Base-by-base conservation (phyloP, 1,284 basidiomycete genomes). In the Vanrija humicola region DNA sequence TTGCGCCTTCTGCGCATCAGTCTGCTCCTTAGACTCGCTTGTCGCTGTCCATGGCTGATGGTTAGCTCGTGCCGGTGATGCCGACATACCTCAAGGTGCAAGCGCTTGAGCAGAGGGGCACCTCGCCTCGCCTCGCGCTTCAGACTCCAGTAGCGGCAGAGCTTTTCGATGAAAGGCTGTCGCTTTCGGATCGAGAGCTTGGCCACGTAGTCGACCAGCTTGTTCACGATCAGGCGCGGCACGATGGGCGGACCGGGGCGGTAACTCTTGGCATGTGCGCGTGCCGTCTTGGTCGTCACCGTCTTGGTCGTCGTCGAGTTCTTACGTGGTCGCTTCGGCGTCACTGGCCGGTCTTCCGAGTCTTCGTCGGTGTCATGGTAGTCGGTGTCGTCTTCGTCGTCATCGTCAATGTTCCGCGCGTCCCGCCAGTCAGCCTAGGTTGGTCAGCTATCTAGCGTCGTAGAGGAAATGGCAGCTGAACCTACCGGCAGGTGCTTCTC, bases 141-240 rank as follows among this genome's bases (percentile, higher is more conserved):
- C 73, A 98, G 74, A 70, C 94, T 97, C 95, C 95, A 99, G 72
- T 97, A 99, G 64, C 86, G 84, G 64, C 90, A 94, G 38, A 95
- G 80, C 66, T 86, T 77, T 48, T 86, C 82, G 5, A 98, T 77
- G 51, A 95, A 89, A 34, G 88, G 86, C 3, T 78, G 71, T 69
- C 89, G 90, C 69, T 90, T 91, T 54, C 87, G 80, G 1, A 97
- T 78, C 38, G 76, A 80, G 46, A 96, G 79, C 64, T 86, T 88
- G 47, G 76, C 73, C 38, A 90, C 85, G 69, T 98, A 96, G 44
- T 85, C 82, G 29, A 87, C 66, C 42, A 99, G 86, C 10, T 86
- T 84, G 18, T 87, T 83, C 26, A 80, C 74, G 42, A 84, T 78
- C 60, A 79, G 74, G 9, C 74, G 69, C 5, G 82, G 82, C 1